Evolutionary conservation across 2,329 filamentous ascomycete species (phyloP).

Genomic region (Metarhizium anisopliae): DNA sequence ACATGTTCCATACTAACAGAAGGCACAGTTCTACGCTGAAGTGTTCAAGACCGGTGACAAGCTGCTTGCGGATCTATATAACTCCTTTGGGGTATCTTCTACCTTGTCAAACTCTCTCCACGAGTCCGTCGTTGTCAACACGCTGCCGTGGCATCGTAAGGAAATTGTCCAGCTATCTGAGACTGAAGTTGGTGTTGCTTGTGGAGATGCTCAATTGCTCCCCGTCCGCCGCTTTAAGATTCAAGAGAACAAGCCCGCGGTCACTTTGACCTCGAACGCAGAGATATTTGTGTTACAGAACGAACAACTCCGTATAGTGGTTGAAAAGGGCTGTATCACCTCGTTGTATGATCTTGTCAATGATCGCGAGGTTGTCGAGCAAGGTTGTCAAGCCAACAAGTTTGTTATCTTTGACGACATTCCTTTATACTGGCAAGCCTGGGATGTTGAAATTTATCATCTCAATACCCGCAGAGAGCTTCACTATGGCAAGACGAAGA

Average conservation of each 20-base stretch:
- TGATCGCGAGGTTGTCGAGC: constrained; percentile 68
- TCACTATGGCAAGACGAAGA: constrained; percentile 54
- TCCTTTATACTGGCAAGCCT: constrained; percentile 92
- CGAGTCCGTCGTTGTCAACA: constrained; percentile 64
- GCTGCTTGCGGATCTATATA: constrained; percentile 60
- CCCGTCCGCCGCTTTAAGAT: constrained; percentile 41
- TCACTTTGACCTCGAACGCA: constrained; percentile 40
- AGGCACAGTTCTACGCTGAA: constrained; percentile 62
- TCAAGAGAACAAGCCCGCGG: constrained; percentile 34
- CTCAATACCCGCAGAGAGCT: constrained; percentile 78
- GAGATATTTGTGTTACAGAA: constrained; percentile 74
- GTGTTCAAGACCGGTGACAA: constrained; percentile 70
- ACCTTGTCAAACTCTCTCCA: constrained; percentile 29
- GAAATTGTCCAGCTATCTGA: constrained; percentile 61
- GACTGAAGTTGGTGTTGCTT: constrained; percentile 43
- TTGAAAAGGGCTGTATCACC: constrained; percentile 69
- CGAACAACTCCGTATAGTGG: constrained; percentile 61
- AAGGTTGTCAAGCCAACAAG: constrained; percentile 73
- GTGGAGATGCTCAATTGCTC: constrained; percentile 45
- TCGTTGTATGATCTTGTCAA: constrained; percentile 71
- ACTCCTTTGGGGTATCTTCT: constrained; percentile 54
- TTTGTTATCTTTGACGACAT: constrained; percentile 96
- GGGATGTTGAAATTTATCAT: constrained; percentile 97
- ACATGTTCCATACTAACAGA: constrained; percentile 13
- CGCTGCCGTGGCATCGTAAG: constrained; percentile 74